Evolutionary conservation across 176 grass and related monocot genomes (phyloP), one percentile per base, ranked within the genome.

Genomic region (Typha latifolia): DNA sequence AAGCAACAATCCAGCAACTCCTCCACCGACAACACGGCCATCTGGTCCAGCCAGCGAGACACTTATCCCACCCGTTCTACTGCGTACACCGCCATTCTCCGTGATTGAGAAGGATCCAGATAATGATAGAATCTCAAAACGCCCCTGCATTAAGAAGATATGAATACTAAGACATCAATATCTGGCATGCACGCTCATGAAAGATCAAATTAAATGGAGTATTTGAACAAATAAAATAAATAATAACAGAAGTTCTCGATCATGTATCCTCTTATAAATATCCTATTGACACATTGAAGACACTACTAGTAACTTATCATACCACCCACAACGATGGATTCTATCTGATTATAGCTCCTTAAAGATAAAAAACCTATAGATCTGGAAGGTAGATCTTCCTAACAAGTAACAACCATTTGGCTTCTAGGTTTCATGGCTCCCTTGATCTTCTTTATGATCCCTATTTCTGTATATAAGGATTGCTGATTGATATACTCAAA

Each of bases 11-110:
- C 89, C 89, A 65, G 89, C 85, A 73, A 97, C 88, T 15, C 82
- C 85, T 4, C 94, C 89, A 23, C 94, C 89, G 12, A 97, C 76
- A 1, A 97, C 85, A 74, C 89, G 89, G 19, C 94, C 94, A 70
- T 97, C 89, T 32, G 94, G 94, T 1, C 83, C 78, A 64, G 94
- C 93, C 71, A 97, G 94, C 3, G 85, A 97, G 9, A 93, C 85
- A 48, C 94, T 97, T 37, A 97, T 75, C 32, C 89, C 85, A 15
- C 94, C 94, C 9, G 76, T 90, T 84, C 94, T 92, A 72, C 81
- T 84, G 47, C 85, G 74, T 19, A 73, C 61, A 32, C 67, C 62
- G 12, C 82, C 89, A 73, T 90, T 78, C 73, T 89, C 85, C n/a
- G 83, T 80, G 23, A 92, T 83, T 51, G 85, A 90, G 49, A 97